Conservation (phyloP, 345 rosid genomes). For the Firmiana major region DNA sequence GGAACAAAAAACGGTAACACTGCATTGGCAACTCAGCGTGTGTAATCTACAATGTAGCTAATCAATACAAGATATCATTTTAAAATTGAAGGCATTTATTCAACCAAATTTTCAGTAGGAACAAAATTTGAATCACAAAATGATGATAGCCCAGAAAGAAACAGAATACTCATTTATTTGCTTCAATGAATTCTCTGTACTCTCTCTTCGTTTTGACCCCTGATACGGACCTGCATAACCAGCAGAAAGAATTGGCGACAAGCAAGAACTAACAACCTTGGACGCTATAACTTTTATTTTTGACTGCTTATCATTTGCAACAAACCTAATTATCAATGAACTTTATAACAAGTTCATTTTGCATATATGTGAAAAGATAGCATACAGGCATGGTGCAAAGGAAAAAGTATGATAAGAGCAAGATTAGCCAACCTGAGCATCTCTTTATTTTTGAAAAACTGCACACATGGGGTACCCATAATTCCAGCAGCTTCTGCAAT, state of each 20-base stretch:
- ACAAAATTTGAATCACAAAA: conserved; percentile 7
- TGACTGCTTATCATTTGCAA: background rate
- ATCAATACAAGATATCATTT: conserved; percentile 6
- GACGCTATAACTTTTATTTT: background rate
- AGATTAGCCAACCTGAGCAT: conserved; percentile 55
- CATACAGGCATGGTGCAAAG: background rate
- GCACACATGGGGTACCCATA: conserved; percentile 98
- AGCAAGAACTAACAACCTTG: background rate
- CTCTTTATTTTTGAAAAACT: conserved; percentile 92
- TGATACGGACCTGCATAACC: conserved; percentile 52
- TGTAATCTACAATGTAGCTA: conserved; percentile 6
- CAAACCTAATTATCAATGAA: background rate
- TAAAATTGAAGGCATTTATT: background rate
- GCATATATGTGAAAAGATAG: background rate
- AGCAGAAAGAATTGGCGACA: background rate
- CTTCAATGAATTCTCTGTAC: conserved; percentile 82
- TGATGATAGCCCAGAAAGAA: background rate
- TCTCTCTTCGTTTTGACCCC: conserved; percentile 98
- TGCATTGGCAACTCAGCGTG: background rate
- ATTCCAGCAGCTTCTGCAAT: conserved; percentile 95
- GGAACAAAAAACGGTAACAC: background rate
- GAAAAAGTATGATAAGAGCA: conserved; percentile 1
- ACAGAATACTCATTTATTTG: conserved; percentile 53
- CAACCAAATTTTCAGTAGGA: background rate
- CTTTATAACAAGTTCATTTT: background rate